These are phyloP conservation scores for Eucalyptus pauciflora DNA, from an alignment of 345 rosid genomes.

Conservation along the genomic window DNA sequence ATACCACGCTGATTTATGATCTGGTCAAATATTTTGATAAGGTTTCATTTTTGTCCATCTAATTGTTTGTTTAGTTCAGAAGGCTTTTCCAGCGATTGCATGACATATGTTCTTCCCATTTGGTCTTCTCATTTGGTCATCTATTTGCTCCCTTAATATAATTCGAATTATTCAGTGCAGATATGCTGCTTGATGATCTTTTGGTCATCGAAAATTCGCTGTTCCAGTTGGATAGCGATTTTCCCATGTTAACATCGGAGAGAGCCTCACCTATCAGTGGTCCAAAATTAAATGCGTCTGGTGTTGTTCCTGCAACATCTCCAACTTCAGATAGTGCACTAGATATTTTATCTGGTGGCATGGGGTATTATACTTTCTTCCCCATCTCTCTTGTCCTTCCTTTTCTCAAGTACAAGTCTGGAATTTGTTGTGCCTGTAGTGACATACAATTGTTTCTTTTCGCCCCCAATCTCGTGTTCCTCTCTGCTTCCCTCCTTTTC, in stretches of 20 bases:
- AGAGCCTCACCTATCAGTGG: conserved; percentile 40
- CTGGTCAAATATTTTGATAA: not conserved
- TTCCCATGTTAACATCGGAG: conserved; percentile 56
- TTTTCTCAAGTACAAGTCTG: not conserved
- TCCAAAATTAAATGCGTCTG: conserved; percentile 21
- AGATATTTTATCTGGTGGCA: conserved; percentile 29
- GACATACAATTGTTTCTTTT: not conserved
- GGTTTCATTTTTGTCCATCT: not conserved
- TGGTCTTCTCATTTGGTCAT: not conserved
- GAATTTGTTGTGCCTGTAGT: not conserved
- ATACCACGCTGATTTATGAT: not conserved
- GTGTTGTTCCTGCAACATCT: conserved; percentile 19
- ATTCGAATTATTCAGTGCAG: conserved; percentile 20
- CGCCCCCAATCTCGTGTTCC: not conserved
- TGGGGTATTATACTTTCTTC: conserved; percentile 33
- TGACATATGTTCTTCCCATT: not conserved
- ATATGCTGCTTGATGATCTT: conserved; percentile 75
- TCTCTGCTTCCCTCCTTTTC: not conserved
- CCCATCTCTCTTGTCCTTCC: not conserved
- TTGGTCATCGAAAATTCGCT: conserved; percentile 85
- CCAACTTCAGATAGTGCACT: conserved; percentile 28
- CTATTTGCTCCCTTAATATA: not conserved
- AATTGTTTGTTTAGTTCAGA: not conserved
- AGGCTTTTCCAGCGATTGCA: not conserved
- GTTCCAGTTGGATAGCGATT: conserved; percentile 53